Evolutionary conservation across 1,284 basidiomycete species (phyloP), one percentile per base, ranked within the genome.

Genomic region (Ganoderma sp.): DNA sequence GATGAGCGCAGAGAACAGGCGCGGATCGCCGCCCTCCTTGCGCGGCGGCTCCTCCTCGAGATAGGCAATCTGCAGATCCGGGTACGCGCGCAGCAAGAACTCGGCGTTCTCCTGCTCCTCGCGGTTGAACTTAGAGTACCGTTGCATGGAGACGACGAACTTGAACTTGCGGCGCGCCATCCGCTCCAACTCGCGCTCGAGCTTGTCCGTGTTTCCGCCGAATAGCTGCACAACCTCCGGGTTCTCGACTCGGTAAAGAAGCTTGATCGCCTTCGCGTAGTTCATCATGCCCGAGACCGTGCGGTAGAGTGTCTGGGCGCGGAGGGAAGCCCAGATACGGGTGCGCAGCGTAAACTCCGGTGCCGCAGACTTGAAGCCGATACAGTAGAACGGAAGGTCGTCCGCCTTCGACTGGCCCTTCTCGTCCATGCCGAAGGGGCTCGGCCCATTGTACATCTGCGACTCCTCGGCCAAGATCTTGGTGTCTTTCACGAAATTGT

Each of bases 241-340:
- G 83, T 99, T 99, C 84, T 99, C 98, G 66, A 99, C 97, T 73
- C 97, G 96, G 82, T 99, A 98, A 39, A 99, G 88, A n/a, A 99
- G 86, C 83, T 99, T 99, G 89, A 99, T 99, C 22, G 98, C 97
- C 86, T 99, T 99, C 76, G 94, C 91, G 81, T 99, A 99, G 85
- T 99, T 99, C 98, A 99, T 99, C 92, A 99, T 99, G 64, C 97
- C 98, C 59, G 98, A 98, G 19, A 99, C 97, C 25, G 97, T 99
- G 74, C 98, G 92, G 82, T 99, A 99, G 42, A 99, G 89, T 3
- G 98, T 99, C 84, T 99, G 98, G 25, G 97, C 97, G 69, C 97
- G 95, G 17, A 99, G 87, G 37, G 97, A 99, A 12, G 97, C 97
- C 97, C 97, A 99, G 77, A 99, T 99, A 81, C 97, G 93, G 17